Base-by-base conservation (phyloP, 306 rosid species). In the Aeschynomene evenia region DNA sequence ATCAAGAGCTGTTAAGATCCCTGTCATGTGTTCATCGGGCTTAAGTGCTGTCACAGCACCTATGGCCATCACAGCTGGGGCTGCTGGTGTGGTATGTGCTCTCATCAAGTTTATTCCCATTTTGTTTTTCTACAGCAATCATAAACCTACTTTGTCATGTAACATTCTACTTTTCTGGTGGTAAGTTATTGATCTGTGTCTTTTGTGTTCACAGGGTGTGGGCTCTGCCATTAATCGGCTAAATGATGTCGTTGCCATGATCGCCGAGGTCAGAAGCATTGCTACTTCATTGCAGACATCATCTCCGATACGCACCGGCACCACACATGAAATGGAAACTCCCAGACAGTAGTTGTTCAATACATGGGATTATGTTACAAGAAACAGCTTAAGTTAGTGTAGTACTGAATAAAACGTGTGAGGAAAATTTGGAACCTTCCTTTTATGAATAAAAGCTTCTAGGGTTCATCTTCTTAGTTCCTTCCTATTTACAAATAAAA, bases 21-120 rank as follows among this genome's bases (percentile, higher is more conserved):
- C 94, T 12, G 90, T 93, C 65, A 84, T 93, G 91, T 90, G 98
- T 39, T 85, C 96, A 3, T 93, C 97, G 0, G 98, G 97, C 70
- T 66, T 90, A 53, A 93, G 96, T 46, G 76, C 96, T 46, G 97
- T 90, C 28, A 90, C 97, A 1, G 91, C 90, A 14, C 97, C 98
- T 49, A 85, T 93, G 98, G 98, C 97, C 74, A 85, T 93, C 79
- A 68, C 94, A 23, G 96, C 94, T 7, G 98, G 98, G 56, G 97
- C 98, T 29, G 78, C 98, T 6, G 98, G 98, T 20, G 98, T 93
- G 89, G 96, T 93, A 85, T 19, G 91, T 7, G 40, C 4, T 65
- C 58, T 55, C 52, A 7, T 31, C 39, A 58, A 15, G 54, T 51
- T 39, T 58, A 53, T 70, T 64, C 22, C 24, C 46, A 21, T 19